phyloP scores from a whole-genome alignment of 352 stramenopile genomes.

The Elongisporangium anandrum region DNA sequence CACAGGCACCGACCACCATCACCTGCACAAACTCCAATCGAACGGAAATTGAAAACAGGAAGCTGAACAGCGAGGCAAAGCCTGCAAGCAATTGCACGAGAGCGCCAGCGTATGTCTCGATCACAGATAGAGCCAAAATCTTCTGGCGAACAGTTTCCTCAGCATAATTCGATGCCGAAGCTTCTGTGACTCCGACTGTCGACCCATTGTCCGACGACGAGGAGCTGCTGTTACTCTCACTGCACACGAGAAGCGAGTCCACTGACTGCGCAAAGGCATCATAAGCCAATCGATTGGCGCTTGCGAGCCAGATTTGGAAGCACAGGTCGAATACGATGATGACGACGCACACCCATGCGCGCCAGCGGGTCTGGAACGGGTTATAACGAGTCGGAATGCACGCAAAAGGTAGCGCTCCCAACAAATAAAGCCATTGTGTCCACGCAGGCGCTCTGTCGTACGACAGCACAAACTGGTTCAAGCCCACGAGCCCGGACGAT shows the following conservation, averaged over 20 bases:
- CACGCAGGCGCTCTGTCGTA: slow-evolving; percentile 33
- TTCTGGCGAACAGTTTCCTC: slow-evolving; percentile 27
- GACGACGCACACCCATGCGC: slow-evolving; percentile 67
- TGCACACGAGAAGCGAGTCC: slow-evolving; percentile 31
- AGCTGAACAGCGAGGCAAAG: slow-evolving; percentile 75
- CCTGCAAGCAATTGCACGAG: slow-evolving; percentile 61
- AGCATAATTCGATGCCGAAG: slow-evolving; percentile 4
- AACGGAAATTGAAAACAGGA: slow-evolving; percentile 80
- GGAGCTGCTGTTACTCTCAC: slow-evolving; percentile 12
- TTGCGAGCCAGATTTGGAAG: slow-evolving; percentile 74
- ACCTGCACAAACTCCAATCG: slow-evolving; percentile 87
- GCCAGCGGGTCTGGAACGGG: slow-evolving; percentile 72
- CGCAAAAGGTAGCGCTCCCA: slow-evolving; percentile 69
- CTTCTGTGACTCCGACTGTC: slow-evolving; percentile 19
- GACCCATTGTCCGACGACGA: slow-evolving; percentile 12
- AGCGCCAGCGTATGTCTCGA: slow-evolving; percentile 46
- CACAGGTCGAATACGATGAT: slow-evolving; percentile 74
- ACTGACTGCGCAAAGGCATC: slow-evolving; percentile 38
- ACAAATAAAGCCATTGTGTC: slow-evolving; percentile 71
- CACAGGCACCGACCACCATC: slow-evolving; percentile 56
- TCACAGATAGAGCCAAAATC: slow-evolving; percentile 28
- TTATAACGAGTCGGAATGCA: slow-evolving; percentile 56
- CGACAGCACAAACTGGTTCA: slow-evolving; percentile 67
- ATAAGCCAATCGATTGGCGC: slow-evolving; percentile 49
- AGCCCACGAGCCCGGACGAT: slow-evolving; percentile 49